Conservation (phyloP, 164 flowering plant genomes). For the Santalum album region DNA sequence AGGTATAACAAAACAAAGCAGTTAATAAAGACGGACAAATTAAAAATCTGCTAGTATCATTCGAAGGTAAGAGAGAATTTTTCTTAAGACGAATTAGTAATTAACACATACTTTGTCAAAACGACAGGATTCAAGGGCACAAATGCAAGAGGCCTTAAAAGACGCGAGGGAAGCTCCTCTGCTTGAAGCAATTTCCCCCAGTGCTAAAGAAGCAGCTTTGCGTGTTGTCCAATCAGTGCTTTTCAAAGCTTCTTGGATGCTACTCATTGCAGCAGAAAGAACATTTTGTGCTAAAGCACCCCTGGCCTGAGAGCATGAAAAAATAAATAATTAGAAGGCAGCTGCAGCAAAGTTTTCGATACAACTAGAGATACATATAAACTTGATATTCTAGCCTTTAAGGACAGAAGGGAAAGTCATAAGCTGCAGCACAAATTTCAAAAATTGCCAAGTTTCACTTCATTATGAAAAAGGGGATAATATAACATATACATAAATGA, state of each 20-base stretch:
- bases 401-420: too few relatives aligned
- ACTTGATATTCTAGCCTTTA: too few relatives aligned
- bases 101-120: slow-evolving; percentile 72
- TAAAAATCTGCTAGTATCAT: neutral
- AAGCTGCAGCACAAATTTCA: too few relatives aligned
- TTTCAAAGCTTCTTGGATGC: slow-evolving; percentile 79
- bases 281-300: slow-evolving; percentile 57
- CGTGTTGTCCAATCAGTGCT: slow-evolving; percentile 84
- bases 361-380: neutral
- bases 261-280: slow-evolving; percentile 47
- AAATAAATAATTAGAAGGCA: too few relatives aligned
- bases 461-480: too few relatives aligned
- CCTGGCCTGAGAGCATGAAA: slow-evolving; percentile 54
- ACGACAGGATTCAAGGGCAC: slow-evolving; percentile 75
- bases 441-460: too few relatives aligned
- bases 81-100: slow-evolving; percentile 1
- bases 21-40: slow-evolving; percentile 8
- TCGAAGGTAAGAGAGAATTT: slow-evolving; percentile 1
- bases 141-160: slow-evolving; percentile 52
- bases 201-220: slow-evolving; percentile 77
- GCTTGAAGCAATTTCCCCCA: slow-evolving; percentile 55
- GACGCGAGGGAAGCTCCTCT: slow-evolving; percentile 37
- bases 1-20: slow-evolving; percentile 11
- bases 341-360: too few relatives aligned
- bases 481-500: too few relatives aligned